These are phyloP conservation scores for Glutinoglossum americanum DNA, from an alignment of 495 filamentous ascomycete species.

Conservation along the genomic window DNA sequence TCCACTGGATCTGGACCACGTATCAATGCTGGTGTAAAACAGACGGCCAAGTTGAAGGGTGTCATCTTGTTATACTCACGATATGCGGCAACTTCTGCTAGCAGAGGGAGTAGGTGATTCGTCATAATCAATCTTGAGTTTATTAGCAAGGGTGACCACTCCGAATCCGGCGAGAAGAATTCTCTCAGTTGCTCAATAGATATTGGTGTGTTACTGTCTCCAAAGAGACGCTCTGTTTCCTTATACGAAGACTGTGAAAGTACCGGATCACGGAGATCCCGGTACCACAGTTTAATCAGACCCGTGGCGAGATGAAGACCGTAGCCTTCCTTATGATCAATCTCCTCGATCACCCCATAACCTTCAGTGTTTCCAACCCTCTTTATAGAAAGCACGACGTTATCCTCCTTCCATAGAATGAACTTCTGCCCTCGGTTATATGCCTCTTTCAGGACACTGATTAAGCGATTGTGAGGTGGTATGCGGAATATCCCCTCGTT, in stretches of 20 bases:
- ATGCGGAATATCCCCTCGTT: constrained; percentile 31
- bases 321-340: constrained; percentile 26
- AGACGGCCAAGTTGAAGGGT: constrained; percentile 27
- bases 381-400: constrained; percentile 12
- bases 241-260: constrained; percentile 24
- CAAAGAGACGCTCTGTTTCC: constrained; percentile 16
- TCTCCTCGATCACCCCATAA: constrained; percentile 15
- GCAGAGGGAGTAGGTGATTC: constrained; percentile 28
- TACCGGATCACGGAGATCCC: constrained; percentile 28
- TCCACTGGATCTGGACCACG: constrained; percentile 22
- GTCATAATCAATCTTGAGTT: constrained; percentile 24
- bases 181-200: constrained; percentile 13
- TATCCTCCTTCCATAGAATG: constrained; percentile 25
- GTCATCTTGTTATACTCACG: constrained; percentile 29
- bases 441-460: constrained; percentile 27
- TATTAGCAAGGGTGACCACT: constrained; percentile 17
- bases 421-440: constrained; percentile 31
- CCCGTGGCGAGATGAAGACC: constrained; percentile 27
- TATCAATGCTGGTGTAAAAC: constrained; percentile 24
- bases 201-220: constrained; percentile 11
- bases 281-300: constrained; percentile 33
- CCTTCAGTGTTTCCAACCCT: constrained; percentile 12
- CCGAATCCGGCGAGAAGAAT: constrained; percentile 16
- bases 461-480: constrained; percentile 22
- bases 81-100: constrained; percentile 22